A percentile compares a stretch with the other conserved stretches of the same genome.
Conservation (phyloP, 129 eudicot species). For the Flaveria ramosissima region DNA sequence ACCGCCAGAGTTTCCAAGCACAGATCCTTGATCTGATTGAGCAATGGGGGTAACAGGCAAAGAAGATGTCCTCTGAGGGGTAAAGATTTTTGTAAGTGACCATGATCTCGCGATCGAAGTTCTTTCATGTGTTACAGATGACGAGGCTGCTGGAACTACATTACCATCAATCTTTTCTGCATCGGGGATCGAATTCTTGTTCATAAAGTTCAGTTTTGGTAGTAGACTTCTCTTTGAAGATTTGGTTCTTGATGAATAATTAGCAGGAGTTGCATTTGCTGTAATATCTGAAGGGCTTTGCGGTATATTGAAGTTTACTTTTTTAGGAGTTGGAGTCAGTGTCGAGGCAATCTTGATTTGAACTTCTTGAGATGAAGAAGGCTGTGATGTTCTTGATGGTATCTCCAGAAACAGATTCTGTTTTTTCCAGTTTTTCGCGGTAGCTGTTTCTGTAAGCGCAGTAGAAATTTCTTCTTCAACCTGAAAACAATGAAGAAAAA, state of each 20-base stretch:
- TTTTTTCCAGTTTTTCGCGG: constrained; percentile 57
- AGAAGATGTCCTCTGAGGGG: constrained; percentile 80
- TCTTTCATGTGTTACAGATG: constrained; percentile 47
- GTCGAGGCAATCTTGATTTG: constrained; percentile 60
- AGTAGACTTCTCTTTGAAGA: constrained; percentile 58
- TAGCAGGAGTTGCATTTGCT: constrained; percentile 44
- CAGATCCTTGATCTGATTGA: constrained; percentile 56
- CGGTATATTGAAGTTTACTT: constrained; percentile 65
- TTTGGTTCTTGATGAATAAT: constrained; percentile 48
- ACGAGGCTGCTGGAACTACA: constrained; percentile 33
- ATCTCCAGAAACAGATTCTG: constrained; percentile 74
- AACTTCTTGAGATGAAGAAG: constrained; percentile 56
- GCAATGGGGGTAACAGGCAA: constrained; percentile 69
- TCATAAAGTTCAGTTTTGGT: constrained; percentile 50
- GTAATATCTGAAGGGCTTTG: constrained; percentile 55
- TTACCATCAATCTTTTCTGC: constrained; percentile 45
- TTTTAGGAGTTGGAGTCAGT: constrained; percentile 68
- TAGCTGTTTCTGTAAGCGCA: constrained; percentile 42
- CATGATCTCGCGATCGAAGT: constrained; percentile 65
- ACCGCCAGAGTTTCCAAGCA: constrained; percentile 38
- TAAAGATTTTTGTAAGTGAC: constrained; percentile 73
- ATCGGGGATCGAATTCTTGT: constrained; percentile 43
- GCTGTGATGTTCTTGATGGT: constrained; percentile 67
- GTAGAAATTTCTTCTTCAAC: constrained; percentile 39
- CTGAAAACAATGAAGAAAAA: constrained; percentile 29